Base-by-base conservation (phyloP, 164 flowering plant species). In the Sextonia rubra region DNA sequence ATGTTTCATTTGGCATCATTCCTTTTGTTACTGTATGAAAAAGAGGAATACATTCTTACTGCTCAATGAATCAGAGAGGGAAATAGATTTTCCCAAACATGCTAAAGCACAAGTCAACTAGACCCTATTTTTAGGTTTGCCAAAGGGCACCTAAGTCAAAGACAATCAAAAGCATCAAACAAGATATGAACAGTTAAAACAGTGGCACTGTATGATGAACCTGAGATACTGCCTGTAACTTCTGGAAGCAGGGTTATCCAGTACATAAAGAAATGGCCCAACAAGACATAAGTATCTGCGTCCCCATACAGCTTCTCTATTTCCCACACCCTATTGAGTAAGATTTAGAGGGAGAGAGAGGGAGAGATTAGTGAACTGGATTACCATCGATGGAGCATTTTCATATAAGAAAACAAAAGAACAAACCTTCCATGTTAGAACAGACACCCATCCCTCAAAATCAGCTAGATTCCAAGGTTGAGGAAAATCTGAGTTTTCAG, bases 271-370 rank as follows among this genome's bases (percentile, higher is more conserved):
- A 74, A 86, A 93, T 32, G 93, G 86, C 60, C 98, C 99, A 73
- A 89, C 97, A 44, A 96, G 76, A 77, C 94, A 92, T 20, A 88
- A 27, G 78, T 93, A 96, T 81, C 97, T 86, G 30, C 84, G 86
- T 76, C 91, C 89, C 99, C 99, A 96, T 12, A 89, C 86, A 77
- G 99, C 98, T 78, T 93, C 99, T 82, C 95, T 86, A 68, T 89
- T 93, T 80, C 93, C 99, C 37, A 94, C 83, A 66, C 99, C 99
- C 99, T 96, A 69, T 64, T 67, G 75, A 29, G 73, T 68, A 74
- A 47, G 8, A 70, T 69, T 66, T 44, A 32, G 70, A 66, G 63
- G 70, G 55, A 37, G 47, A 48, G 15, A 32, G 69, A 65, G 63
- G 70, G 48, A 37, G 48, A 48, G 15, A 7, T 70, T 56, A 72